Conservation (phyloP, 2,329 filamentous ascomycete species). For the Harringtonia aguacate region DNA sequence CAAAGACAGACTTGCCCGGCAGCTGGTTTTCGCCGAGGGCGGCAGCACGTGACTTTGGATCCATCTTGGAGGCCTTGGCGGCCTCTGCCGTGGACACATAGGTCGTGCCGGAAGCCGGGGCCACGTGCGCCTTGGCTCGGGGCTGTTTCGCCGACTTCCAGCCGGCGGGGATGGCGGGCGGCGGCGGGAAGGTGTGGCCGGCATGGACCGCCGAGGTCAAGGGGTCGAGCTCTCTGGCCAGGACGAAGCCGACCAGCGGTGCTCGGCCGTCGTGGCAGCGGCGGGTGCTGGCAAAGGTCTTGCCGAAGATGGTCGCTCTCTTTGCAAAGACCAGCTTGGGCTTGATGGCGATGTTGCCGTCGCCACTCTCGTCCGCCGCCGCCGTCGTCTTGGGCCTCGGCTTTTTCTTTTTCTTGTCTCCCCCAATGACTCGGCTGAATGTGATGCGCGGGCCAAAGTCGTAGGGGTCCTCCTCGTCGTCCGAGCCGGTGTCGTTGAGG, state of each 20-base stretch:
- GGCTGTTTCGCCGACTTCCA: constrained; percentile 58
- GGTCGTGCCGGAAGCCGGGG: neutral
- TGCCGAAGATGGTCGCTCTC: constrained; percentile 34
- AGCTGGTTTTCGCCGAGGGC: constrained; percentile 71
- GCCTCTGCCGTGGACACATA: constrained; percentile 65
- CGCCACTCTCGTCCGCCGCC: neutral
- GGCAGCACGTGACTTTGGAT: constrained; percentile 66
- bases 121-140: constrained; percentile 17
- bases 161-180: constrained; percentile 56
- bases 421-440: constrained; percentile 73
- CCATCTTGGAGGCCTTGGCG: constrained; percentile 63
- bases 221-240: constrained; percentile 44
- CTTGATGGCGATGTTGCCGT: constrained; percentile 32
- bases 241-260: constrained; percentile 69
- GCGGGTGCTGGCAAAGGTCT: constrained; percentile 49
- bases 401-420: constrained; percentile 70
- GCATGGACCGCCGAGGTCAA: constrained; percentile 31
- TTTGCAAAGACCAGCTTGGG: constrained; percentile 56
- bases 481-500: constrained; percentile 87
- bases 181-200: constrained; percentile 46
- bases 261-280: constrained; percentile 77
- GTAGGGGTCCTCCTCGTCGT: constrained; percentile 90
- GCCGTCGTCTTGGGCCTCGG: constrained; percentile 23
- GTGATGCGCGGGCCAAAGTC: constrained; percentile 84
- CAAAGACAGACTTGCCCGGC: constrained; percentile 90